Base-by-base conservation (phyloP, 2,329 filamentous ascomycete genomes). In the Pestalotiopsis sp. region DNA sequence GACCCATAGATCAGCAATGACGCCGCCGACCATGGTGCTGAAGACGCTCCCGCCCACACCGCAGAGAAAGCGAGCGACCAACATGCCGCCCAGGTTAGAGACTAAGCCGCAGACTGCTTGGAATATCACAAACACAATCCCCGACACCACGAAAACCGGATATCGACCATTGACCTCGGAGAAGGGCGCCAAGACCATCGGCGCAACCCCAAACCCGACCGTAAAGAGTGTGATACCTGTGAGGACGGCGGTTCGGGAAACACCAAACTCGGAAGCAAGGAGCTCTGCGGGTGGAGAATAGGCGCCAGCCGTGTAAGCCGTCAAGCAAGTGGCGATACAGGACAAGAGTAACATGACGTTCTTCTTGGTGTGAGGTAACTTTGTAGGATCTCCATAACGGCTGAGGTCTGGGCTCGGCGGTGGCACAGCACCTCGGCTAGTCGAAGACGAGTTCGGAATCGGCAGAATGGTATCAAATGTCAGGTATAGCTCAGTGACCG, bases 21-120 rank as follows among this genome's bases (percentile, higher is more conserved):
- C 92, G 3, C 95, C 95, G n/a, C 95, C 95, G 0, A 97, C 92
- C 86, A 97, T 95, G 25, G 94, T 96, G 59, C 92, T 94, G 77
- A 97, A 97, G 0, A 86, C 90, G 63, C 91, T 94, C 5, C 89
- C 91, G 6, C 92, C 93, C n/a, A 90, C 89, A 1, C 95, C 95
- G 11, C 90, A 87, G 61, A 96, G 85, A 77, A 97, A 92, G 1
- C 95, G 88, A 0, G 90, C 88, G 2, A 94, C 81, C 0, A 97
- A 79, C 87, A 97, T 92, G 2, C 92, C 94, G 0, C 87, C 88
- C 71, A 93, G 89, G 2, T 88, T 88, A 0, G 85, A 84, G 5
- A 94, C 92, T 0, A 93, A 83, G 4, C 92, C 93, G 76, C 92
- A 95, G 5, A 91, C 89, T 36, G 93, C 85, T 76, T 94, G 91